phyloP scores from a whole-genome alignment of 495 filamentous ascomycete genomes.

The Xanthoparmelia taractica region DNA sequence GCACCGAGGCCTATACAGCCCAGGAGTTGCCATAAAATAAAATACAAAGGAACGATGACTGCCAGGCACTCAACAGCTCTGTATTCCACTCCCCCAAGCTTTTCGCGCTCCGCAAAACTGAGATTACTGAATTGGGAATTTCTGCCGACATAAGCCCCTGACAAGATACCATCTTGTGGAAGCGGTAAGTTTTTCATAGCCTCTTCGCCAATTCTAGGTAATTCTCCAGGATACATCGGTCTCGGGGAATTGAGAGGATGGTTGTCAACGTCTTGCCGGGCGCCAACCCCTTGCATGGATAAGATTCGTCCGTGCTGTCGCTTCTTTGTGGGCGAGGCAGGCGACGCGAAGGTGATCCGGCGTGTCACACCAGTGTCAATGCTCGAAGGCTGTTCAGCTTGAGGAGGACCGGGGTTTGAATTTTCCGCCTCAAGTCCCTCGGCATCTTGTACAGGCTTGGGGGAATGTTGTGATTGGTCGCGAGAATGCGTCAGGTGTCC shows the following conservation, averaged over 20 bases:
- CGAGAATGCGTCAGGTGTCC: background rate
- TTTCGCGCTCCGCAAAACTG: slow-evolving; percentile 57
- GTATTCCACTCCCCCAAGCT: slow-evolving; percentile 74
- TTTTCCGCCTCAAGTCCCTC: background rate
- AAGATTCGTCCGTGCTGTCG: slow-evolving; percentile 39
- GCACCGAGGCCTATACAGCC: slow-evolving; percentile 65
- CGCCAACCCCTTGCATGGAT: slow-evolving; percentile 47
- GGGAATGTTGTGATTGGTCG: background rate
- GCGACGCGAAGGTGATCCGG: slow-evolving; percentile 28
- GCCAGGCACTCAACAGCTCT: slow-evolving; percentile 64
- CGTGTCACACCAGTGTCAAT: slow-evolving; percentile 21
- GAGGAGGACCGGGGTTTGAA: background rate
- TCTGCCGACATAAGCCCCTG: slow-evolving; percentile 48
- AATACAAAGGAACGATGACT: slow-evolving; percentile 67
- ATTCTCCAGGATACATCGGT: slow-evolving; percentile 11
- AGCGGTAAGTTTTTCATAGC: background rate
- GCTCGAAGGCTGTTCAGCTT: slow-evolving; percentile 29
- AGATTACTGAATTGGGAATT: slow-evolving; percentile 71
- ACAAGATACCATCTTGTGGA: slow-evolving; percentile 27
- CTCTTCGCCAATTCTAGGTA: slow-evolving; percentile 10
- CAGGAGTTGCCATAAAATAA: slow-evolving; percentile 60
- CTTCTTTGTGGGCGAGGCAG: slow-evolving; percentile 24
- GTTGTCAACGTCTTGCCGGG: slow-evolving; percentile 38
- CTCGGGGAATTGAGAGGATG: slow-evolving; percentile 28
- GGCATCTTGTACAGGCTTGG: background rate